Conservation (phyloP, 139 green algal genomes). For the Chlamydomonas incerta region DNA sequence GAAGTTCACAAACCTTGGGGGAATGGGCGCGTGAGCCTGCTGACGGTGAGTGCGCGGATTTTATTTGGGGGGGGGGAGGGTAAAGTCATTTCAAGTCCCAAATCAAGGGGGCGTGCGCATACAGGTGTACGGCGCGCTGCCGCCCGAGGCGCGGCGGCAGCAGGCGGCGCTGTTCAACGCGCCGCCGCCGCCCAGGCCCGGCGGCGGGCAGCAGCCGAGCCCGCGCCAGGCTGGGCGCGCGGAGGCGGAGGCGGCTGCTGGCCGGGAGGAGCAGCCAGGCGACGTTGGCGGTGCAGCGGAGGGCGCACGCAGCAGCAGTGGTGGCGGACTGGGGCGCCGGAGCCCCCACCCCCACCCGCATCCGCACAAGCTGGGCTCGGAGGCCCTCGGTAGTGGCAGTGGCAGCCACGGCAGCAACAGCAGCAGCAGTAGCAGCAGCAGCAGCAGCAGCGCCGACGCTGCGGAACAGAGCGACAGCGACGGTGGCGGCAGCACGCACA, state of each 20-base stretch:
- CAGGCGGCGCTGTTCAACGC: conserved; percentile 58
- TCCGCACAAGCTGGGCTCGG: no score
- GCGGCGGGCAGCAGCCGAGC: background rate
- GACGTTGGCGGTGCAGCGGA: background rate
- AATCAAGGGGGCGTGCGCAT: no score
- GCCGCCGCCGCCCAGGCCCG: background rate
- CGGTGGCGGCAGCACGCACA: background rate
- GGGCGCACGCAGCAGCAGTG: background rate
- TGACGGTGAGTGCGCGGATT: no score
- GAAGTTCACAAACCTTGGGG: no score
- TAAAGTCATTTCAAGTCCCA: no score
- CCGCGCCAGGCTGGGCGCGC: no score
- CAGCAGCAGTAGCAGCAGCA: background rate
- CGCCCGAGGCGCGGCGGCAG: conserved; percentile 42
- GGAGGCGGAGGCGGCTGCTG: no score
- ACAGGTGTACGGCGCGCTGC: conserved; percentile 56
- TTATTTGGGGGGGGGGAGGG: no score
- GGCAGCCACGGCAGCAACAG: background rate
- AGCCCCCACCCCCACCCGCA: no score
- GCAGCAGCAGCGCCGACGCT: background rate
- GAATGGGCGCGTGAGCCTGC: no score
- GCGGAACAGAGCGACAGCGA: background rate
- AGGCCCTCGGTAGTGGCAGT: no score
- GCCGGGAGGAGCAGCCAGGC: background rate
- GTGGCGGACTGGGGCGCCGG: background rate